phyloP scores from a whole-genome alignment of 1,284 basidiomycete genomes.

The Cutaneotrichosporon dermatis region DNA sequence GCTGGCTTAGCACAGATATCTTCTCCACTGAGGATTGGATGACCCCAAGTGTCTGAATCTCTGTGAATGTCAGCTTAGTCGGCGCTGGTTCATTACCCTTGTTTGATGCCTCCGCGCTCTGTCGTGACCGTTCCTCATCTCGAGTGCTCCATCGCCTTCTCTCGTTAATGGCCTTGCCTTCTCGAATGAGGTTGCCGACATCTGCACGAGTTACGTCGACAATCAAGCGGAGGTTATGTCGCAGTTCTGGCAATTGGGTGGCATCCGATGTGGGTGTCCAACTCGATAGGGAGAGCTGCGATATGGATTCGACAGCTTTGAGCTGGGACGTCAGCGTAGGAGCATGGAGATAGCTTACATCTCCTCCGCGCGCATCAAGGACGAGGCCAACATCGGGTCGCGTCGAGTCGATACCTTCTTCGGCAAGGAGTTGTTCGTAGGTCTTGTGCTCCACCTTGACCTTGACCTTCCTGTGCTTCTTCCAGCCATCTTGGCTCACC shows the following conservation, averaged over 20 bases:
- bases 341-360: slow-evolving; percentile 55
- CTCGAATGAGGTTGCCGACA: slow-evolving; percentile 78
- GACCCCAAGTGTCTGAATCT: slow-evolving; percentile 69
- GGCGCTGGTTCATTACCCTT: slow-evolving; percentile 20
- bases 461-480: slow-evolving; percentile 73
- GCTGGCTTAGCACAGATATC: slow-evolving; percentile 61
- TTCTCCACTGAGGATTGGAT: slow-evolving; percentile 68
- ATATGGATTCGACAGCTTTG: slow-evolving; percentile 73
- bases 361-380: slow-evolving; percentile 85
- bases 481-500: slow-evolving; percentile 36
- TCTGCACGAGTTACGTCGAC: slow-evolving; percentile 74
- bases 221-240: slow-evolving; percentile 88
- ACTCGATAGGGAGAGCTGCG: slow-evolving; percentile 68
- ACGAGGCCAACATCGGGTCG: slow-evolving; percentile 70
- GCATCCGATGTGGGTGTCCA: slow-evolving; percentile 82
- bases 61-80: slow-evolving; percentile 48
- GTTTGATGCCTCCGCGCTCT: slow-evolving; percentile 60
- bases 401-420: slow-evolving; percentile 57
- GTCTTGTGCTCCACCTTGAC: slow-evolving; percentile 84
- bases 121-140: slow-evolving; percentile 62
- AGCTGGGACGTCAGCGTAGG: slow-evolving; percentile 52
- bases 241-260: slow-evolving; percentile 85
- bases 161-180: slow-evolving; percentile 77
- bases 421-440: slow-evolving; percentile 87
- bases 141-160: slow-evolving; percentile 63